Conservation (phyloP, 129 eudicot species). For the Pulicaria dysenterica region DNA sequence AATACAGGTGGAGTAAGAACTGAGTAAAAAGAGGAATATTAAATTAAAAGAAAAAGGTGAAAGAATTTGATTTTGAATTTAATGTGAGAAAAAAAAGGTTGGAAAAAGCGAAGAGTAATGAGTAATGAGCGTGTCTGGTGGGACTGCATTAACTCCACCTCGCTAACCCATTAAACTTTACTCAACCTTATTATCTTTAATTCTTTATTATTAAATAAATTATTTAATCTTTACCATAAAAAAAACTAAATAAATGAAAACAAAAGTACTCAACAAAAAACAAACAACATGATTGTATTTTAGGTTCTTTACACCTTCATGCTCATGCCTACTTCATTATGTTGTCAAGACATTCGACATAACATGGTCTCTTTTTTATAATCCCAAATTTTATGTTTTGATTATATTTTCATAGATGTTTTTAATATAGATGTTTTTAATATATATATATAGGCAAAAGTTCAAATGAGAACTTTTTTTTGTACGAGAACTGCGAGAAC, state of each 20-base stretch:
- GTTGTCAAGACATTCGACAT: constrained; percentile 42
- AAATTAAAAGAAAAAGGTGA: neutral
- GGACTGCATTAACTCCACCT: constrained; percentile 39
- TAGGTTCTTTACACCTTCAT: constrained; percentile 30
- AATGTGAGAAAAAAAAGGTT: constrained; percentile 21
- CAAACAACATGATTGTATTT: constrained; percentile 23
- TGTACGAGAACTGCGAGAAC: no score
- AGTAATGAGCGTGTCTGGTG: constrained; percentile 45
- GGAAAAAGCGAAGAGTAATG: constrained; percentile 39
- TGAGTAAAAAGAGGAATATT: no score
- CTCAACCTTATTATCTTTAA: constrained; percentile 24
- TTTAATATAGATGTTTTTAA: no score
- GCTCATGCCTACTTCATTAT: constrained; percentile 39
- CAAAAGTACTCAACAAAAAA: constrained; percentile 20
- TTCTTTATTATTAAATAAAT: neutral
- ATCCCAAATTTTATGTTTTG: constrained; percentile 18
- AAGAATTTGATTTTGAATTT: constrained; percentile 29
- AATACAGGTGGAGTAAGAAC: no score
- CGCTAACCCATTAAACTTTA: constrained; percentile 32
- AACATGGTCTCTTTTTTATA: constrained; percentile 20
- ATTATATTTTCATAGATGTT: constrained; percentile 3
- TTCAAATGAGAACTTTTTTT: no score
- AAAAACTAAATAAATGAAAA: no score
- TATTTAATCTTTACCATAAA: neutral
- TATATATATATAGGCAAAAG: no score